Conservation (phyloP, 495 filamentous ascomycete species). For the Oidiodendron maius region DNA sequence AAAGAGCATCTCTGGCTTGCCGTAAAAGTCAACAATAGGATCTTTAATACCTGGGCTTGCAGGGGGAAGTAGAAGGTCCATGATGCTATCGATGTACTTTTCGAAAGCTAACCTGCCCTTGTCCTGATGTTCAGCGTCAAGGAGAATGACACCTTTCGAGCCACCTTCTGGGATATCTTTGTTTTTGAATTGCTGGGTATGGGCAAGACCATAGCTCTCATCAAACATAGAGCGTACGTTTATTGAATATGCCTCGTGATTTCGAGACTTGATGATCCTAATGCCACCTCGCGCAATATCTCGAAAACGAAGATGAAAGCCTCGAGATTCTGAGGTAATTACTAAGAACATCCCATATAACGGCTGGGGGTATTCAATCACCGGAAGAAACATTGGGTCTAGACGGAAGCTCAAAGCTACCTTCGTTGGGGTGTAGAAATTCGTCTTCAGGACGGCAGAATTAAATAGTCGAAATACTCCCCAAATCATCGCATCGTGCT, state of each 20-base stretch:
- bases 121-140: constrained; percentile 90
- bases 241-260: constrained; percentile 89
- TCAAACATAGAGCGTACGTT: constrained; percentile 94
- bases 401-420: constrained; percentile 95
- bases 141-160: constrained; percentile 93
- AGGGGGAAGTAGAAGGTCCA: constrained; percentile 86
- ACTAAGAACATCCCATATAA: constrained; percentile 98
- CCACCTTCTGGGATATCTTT: constrained; percentile 99
- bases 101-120: constrained; percentile 88
- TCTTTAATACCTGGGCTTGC: constrained; percentile 96
- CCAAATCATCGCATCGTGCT: constrained; percentile 98
- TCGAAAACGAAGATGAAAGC: constrained; percentile 95
- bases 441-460: constrained; percentile 84
- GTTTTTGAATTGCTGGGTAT: constrained; percentile 99
- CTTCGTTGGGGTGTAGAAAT: constrained; percentile 99
- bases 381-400: constrained; percentile 80
- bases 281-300: constrained; percentile 97
- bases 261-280: constrained; percentile 95
- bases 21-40: constrained; percentile 90
- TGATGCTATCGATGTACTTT: constrained; percentile 98
- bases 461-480: constrained; percentile 95
- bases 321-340: constrained; percentile 92
- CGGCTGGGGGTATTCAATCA: constrained; percentile 87
- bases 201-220: constrained; percentile 97
- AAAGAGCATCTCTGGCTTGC: constrained; percentile 92